Conservation (phyloP, 345 rosid species). For the Litchi chinensis region DNA sequence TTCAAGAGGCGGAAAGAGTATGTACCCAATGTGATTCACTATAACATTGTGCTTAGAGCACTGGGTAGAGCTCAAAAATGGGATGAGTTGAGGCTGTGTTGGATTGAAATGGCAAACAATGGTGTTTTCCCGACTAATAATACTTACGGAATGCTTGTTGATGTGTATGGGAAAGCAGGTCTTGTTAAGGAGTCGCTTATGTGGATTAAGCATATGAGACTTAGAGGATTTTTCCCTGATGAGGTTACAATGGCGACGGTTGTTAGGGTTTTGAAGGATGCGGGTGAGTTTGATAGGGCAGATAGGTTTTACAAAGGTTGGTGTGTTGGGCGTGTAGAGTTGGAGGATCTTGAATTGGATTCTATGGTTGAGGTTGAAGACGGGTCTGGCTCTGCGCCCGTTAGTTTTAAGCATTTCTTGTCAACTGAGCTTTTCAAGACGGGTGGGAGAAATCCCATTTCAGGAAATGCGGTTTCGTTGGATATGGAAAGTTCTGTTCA, state of each 20-base stretch:
- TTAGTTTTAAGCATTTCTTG: constrained; percentile 74
- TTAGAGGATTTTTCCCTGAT: constrained; percentile 72
- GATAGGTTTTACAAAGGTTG: constrained; percentile 77
- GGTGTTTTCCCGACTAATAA: constrained; percentile 73
- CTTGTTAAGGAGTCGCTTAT: constrained; percentile 74
- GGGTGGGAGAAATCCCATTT: constrained; percentile 58
- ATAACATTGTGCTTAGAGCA: constrained; percentile 74
- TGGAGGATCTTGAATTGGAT: constrained; percentile 75
- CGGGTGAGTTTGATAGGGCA: constrained; percentile 69
- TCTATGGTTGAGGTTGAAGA: constrained; percentile 38
- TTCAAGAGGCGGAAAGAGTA: constrained; percentile 67
- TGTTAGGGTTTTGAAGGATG: constrained; percentile 75
- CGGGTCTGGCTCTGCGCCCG: constrained; percentile 44
- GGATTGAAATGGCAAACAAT: constrained; percentile 82
- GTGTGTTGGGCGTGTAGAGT: constrained; percentile 62
- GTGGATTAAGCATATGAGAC: constrained; percentile 89
- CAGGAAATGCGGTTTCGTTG: constrained; percentile 27
- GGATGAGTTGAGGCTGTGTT: constrained; percentile 80
- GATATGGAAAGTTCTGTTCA: constrained; percentile 39
- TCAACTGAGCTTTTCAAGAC: constrained; percentile 79
- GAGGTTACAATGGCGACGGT: constrained; percentile 84
- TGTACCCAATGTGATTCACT: constrained; percentile 77
- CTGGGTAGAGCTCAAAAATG: constrained; percentile 83
- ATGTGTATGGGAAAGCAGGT: constrained; percentile 89
- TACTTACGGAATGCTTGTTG: constrained; percentile 86